These are phyloP conservation scores for Thozetella sp. DNA, from an alignment of 495 filamentous ascomycete species.

Conservation along the genomic window DNA sequence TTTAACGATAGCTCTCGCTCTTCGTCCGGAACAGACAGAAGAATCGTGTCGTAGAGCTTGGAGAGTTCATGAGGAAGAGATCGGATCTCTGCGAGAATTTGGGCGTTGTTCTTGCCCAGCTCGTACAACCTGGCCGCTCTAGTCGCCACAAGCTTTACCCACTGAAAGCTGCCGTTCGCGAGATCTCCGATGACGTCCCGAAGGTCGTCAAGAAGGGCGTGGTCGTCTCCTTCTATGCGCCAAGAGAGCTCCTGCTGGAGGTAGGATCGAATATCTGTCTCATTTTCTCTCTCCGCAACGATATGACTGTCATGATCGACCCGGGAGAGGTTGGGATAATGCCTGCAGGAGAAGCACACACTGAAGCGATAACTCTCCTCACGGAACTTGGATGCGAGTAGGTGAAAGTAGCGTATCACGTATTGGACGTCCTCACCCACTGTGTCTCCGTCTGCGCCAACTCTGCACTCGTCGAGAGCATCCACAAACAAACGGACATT, in stretches of 20 bases:
- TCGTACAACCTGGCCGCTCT: neutral
- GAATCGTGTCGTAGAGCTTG: neutral
- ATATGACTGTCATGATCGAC: neutral
- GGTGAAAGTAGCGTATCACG: neutral
- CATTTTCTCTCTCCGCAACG: neutral
- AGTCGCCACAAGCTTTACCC: neutral
- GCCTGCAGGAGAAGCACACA: neutral
- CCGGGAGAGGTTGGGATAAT: neutral
- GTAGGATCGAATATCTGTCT: neutral
- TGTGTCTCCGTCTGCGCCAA: neutral
- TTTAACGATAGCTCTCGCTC: neutral
- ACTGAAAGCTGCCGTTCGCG: neutral
- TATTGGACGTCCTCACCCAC: neutral
- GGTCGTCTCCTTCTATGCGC: neutral
- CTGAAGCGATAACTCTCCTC: neutral
- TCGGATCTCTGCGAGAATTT: neutral
- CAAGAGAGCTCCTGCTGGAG: neutral
- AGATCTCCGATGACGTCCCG: neutral
- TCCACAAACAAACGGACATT: neutral
- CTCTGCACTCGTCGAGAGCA: neutral
- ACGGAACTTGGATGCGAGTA: neutral
- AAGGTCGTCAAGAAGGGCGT: neutral
- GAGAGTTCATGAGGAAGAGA: neutral
- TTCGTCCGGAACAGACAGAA: neutral
- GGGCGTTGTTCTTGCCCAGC: neutral